Base-by-base conservation (phyloP, 176 grass and related monocot genomes). In the Aegilops tauschii region DNA sequence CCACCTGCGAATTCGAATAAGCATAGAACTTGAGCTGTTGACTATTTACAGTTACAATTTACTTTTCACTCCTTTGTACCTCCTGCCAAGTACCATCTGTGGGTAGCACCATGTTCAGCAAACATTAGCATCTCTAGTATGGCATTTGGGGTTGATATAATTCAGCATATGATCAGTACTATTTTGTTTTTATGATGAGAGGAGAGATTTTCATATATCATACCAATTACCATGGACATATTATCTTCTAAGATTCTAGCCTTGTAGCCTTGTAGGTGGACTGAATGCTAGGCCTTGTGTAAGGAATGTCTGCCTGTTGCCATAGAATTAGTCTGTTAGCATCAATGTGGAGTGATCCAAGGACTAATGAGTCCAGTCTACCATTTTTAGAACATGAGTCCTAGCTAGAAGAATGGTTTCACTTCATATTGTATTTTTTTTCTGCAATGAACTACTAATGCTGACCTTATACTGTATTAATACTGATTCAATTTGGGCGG, bases 151-250 rank as follows among this genome's bases (percentile, higher is more conserved):
- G 39, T 21, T 20, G 5, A 17, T 62, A 21, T 8, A 54, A 50
- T 76, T 29, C 20, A 76, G 13, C 8, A 0, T 61, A 49, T 59
- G 20, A 76, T 32, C 14, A n/a, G 1, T 52, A 47, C 79, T 79
- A 47, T 23, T 82, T 73, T 79, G 28, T 79, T 79, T 69, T 45
- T 70, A 54, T 49, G 80, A 6, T 72, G 49, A 35, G 70, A 59
- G 4, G 20, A 28, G 5, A 52, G 31, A 25, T 82, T 58, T 71
- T 36, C 13, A 12, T 44, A 18, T 28, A 25, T 64, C 35, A 4
- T 80, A 63, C n/a, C 61, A 66, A 36, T n/a, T 80, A 44, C 8
- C 61, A 66, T 73, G 49, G 47, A 25, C 30, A 27, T 21, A 39
- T 12, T 12, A 61, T 37, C 9, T 83, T 64, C 58, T 10, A 30